These are phyloP conservation scores for Monascus ruber DNA, from an alignment of 2,329 filamentous ascomycete species.

Conservation along the genomic window DNA sequence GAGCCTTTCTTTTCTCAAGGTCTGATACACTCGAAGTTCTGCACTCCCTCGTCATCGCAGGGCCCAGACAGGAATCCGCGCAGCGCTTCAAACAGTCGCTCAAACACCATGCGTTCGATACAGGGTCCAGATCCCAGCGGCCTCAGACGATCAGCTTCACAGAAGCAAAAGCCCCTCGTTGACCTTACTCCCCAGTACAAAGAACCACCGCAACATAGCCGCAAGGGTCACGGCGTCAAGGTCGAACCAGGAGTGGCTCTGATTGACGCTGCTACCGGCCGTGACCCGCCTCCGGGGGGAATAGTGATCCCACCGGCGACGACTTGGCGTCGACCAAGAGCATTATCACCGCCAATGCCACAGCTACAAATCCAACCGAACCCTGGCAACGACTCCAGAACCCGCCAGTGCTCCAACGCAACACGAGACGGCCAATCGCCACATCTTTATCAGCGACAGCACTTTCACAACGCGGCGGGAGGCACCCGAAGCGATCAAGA, in stretches of 20 bases:
- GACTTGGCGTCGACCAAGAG: slow-evolving; percentile 26
- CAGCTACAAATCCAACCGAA: slow-evolving; percentile 3
- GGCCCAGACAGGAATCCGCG: slow-evolving; percentile 9
- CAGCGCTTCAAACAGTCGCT: slow-evolving; percentile 14
- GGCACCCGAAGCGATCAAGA: slow-evolving; percentile 4
- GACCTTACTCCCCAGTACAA: slow-evolving; percentile 56
- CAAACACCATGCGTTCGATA: slow-evolving; percentile 21
- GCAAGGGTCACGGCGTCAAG: slow-evolving; percentile 28
- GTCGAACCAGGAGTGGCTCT: slow-evolving; percentile 32
- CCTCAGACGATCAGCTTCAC: slow-evolving; percentile 37
- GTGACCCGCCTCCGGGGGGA: slow-evolving; percentile 20
- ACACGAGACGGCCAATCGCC: slow-evolving; percentile 10
- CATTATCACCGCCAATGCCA: slow-evolving; percentile 5
- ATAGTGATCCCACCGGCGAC: slow-evolving; percentile 27
- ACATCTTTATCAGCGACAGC: slow-evolving; percentile 3
- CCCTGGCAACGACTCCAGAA: slow-evolving; percentile 2
- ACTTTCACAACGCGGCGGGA: slow-evolving; percentile 4
- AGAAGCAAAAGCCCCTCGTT: slow-evolving; percentile 50
- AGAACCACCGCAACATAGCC: slow-evolving; percentile 43
- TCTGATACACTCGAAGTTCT: slow-evolving; percentile 34
- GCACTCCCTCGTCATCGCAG: slow-evolving; percentile 20
- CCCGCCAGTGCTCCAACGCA: slow-evolving; percentile 24
- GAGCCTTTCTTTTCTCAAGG: slow-evolving; percentile 42
- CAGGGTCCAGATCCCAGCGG: slow-evolving; percentile 12
- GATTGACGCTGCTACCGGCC: slow-evolving; percentile 32